Evolutionary conservation across 805 yeast genomes (phyloP).

Genomic region (Groenewaldozyma salmanticensis): DNA sequence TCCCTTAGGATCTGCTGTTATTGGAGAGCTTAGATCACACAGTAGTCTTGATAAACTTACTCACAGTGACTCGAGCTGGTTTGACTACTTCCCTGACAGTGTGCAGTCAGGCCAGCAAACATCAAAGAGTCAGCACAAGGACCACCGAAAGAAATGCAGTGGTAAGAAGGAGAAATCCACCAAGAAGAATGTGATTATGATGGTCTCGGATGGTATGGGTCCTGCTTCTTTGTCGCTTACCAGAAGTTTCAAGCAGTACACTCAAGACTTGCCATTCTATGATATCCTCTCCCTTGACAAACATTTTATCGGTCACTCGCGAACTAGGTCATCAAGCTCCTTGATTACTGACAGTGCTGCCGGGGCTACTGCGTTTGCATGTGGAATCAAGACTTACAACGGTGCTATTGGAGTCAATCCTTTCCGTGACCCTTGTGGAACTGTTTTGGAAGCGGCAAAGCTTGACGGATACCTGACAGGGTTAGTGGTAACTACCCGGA

Average conservation of each 20-base stretch:
- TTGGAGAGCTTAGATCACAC: too few species aligned
- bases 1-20: too few species aligned
- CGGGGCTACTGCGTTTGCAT: constrained; percentile 90
- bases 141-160: background rate
- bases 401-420: constrained; percentile 87
- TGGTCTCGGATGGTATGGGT: constrained; percentile 95
- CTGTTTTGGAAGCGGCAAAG: constrained; percentile 80
- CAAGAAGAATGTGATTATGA: constrained; percentile 71
- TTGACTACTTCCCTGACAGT: too few species aligned
- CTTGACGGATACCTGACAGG: constrained; percentile 76
- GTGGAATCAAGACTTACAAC: constrained; percentile 75
- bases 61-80: too few species aligned
- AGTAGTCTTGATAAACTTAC: too few species aligned
- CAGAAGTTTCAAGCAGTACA: constrained; percentile 59
- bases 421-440: constrained; percentile 67
- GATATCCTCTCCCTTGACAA: constrained; percentile 56
- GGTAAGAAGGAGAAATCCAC: too few species aligned
- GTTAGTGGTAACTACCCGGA: constrained; percentile 81
- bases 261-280: constrained; percentile 43
- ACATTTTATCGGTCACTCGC: constrained; percentile 68
- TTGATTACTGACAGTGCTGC: constrained; percentile 93
- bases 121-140: background rate
- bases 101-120: too few species aligned
- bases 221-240: constrained; percentile 79
- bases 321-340: constrained; percentile 72